Percentiles rank a stretch among this genome's conserved stretches.
Evolutionary conservation across 1,139 yeast species (phyloP).

Genomic region (Lodderomyces margitis): DNA sequence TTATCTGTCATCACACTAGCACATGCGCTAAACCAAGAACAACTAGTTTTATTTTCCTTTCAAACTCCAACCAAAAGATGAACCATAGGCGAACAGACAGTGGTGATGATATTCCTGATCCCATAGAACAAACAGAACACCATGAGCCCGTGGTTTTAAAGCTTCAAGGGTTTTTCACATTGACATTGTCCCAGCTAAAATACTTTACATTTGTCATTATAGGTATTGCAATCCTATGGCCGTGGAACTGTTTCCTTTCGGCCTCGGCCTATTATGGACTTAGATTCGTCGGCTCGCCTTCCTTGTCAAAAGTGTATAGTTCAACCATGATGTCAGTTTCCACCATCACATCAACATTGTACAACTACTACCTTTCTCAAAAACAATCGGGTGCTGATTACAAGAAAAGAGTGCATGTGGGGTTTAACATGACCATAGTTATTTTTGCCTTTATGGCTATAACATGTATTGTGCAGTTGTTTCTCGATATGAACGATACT

Average conservation of each 20-base stretch:
- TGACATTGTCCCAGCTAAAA: constrained; percentile 40
- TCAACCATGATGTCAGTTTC: constrained; percentile 90
- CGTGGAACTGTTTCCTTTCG: constrained; percentile 90
- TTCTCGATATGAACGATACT: constrained; percentile 38
- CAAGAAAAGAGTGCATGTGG: constrained; percentile 53
- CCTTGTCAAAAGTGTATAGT: constrained; percentile 60
- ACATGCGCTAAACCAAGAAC: too few relatives aligned
- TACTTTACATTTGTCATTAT: constrained; percentile 65
- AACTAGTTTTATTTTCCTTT: too few relatives aligned
- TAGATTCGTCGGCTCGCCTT: constrained; percentile 54
- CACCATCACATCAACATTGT: constrained; percentile 64
- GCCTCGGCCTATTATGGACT: constrained; percentile 81
- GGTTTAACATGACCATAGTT: constrained; percentile 54
- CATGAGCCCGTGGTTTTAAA: constrained; percentile 30
- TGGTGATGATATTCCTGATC: background rate
- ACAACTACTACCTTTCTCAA: constrained; percentile 65
- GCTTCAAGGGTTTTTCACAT: constrained; percentile 16
- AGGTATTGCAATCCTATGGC: constrained; percentile 86
- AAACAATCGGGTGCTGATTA: constrained; percentile 67
- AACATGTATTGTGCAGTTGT: constrained; percentile 45
- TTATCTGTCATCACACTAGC: too few relatives aligned
- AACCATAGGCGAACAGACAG: constrained; percentile 15
- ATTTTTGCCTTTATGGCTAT: constrained; percentile 55
- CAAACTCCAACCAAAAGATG: too few relatives aligned
- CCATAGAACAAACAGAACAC: background rate